A percentile compares a stretch with the other conserved stretches of the same genome.
Evolutionary conservation across 2,329 filamentous ascomycete genomes (phyloP).

Genomic region (Alternaria sp.): DNA sequence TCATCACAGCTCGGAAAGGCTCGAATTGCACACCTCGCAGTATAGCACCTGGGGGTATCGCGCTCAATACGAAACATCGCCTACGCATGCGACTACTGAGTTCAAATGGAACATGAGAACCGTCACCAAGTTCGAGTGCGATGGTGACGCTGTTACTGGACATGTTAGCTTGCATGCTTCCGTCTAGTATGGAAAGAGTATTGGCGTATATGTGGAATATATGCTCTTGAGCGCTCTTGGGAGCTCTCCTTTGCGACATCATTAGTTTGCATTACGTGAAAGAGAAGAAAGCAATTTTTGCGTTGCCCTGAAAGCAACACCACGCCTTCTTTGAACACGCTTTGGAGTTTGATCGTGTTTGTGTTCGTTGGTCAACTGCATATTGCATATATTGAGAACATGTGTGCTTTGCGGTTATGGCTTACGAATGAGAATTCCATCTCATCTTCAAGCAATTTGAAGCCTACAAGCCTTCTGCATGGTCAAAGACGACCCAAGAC

Average conservation of each 20-base stretch:
- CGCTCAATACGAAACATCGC: background rate
- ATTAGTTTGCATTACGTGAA: constrained; percentile 2
- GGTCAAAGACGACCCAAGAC: background rate
- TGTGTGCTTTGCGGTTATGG: background rate
- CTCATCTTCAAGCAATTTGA: background rate
- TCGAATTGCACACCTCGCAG: background rate
- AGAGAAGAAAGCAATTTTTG: background rate
- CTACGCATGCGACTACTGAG: constrained; percentile 3
- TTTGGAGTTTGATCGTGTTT: background rate
- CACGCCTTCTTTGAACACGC: background rate
- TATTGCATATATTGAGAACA: background rate
- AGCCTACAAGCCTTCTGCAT: background rate
- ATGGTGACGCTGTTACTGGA: no score
- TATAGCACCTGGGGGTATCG: background rate
- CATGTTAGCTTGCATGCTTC: background rate
- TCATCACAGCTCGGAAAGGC: no score
- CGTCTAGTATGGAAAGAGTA: background rate
- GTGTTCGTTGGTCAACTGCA: background rate
- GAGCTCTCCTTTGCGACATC: background rate
- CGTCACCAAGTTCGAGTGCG: background rate
- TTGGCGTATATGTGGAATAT: background rate
- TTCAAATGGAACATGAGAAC: background rate
- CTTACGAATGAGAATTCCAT: background rate
- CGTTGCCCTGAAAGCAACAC: background rate
- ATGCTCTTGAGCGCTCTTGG: background rate